Evolutionary conservation across 495 filamentous ascomycete genomes (phyloP).

Genomic region (Penicillium arizonense): DNA sequence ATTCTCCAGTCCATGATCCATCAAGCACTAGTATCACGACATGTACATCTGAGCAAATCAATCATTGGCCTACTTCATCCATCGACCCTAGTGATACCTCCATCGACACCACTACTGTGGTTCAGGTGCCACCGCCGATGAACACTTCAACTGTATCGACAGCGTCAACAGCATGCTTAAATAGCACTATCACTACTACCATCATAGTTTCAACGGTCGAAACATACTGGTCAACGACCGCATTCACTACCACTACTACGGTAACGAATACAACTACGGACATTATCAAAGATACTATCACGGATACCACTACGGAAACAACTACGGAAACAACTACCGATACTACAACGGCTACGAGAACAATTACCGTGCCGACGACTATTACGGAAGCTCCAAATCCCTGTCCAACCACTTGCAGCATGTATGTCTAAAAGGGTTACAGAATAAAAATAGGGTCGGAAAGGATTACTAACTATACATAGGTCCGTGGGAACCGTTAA

Average conservation of each 20-base stretch:
- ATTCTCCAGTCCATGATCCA: constrained; percentile 4
- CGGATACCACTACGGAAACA: background rate
- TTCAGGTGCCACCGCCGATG: constrained; percentile 1
- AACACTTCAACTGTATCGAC: background rate
- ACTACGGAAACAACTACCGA: background rate
- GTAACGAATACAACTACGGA: no score
- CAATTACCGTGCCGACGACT: constrained; percentile 12
- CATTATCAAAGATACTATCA: background rate
- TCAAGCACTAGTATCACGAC: background rate
- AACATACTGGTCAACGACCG: no score
- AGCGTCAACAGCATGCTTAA: constrained; percentile 2
- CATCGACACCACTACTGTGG: constrained; percentile 4
- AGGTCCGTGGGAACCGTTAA: constrained; percentile 21
- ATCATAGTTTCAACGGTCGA: no score
- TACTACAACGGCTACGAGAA: background rate
- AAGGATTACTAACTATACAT: constrained; percentile 4
- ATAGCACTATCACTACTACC: background rate
- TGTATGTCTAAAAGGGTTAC: constrained; percentile 2
- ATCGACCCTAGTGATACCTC: background rate
- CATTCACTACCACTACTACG: no score
- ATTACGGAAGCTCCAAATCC: constrained; percentile 19
- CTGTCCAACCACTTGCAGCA: constrained; percentile 18
- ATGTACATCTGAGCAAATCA: constrained; percentile 3
- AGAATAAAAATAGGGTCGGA: background rate
- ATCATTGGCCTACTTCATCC: background rate